Evolutionary conservation across 805 yeast genomes (phyloP).

Genomic region (Monosporozyma unispora): DNA sequence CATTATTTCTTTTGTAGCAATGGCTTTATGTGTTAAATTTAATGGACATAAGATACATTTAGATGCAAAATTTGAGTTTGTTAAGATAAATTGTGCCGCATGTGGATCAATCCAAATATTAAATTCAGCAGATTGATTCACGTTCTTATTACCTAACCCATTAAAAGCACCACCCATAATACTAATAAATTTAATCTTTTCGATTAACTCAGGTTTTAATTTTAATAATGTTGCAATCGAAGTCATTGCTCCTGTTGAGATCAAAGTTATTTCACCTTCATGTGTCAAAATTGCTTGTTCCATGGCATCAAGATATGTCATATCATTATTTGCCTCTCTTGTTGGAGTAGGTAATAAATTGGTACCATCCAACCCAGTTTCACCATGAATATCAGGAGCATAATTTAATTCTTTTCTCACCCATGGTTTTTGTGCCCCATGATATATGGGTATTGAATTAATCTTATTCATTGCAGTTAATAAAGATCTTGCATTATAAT

Average conservation of each 20-base stretch:
- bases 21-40: slow-evolving; percentile 60
- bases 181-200: slow-evolving; percentile 43
- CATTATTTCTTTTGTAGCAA: slow-evolving; percentile 35
- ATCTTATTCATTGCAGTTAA: slow-evolving; percentile 47
- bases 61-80: slow-evolving; percentile 37
- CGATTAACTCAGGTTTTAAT: slow-evolving; percentile 44
- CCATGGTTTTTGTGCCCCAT: slow-evolving; percentile 57
- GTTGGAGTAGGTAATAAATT: slow-evolving; percentile 38
- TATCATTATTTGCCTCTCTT: slow-evolving; percentile 18
- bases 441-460: slow-evolving; percentile 48
- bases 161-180: slow-evolving; percentile 67
- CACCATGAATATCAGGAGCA: slow-evolving; percentile 66
- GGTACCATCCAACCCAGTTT: slow-evolving; percentile 71
- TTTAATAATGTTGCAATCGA: slow-evolving; percentile 51
- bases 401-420: slow-evolving; percentile 33
- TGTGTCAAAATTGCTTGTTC: slow-evolving; percentile 36
- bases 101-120: slow-evolving; percentile 68
- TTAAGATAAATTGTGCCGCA: slow-evolving; percentile 55
- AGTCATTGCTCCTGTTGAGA: slow-evolving; percentile 74
- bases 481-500: slow-evolving; percentile 58
- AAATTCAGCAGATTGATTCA: slow-evolving; percentile 56
- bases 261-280: slow-evolving; percentile 45
- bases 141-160: slow-evolving; percentile 39
- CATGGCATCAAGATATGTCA: slow-evolving; percentile 34
- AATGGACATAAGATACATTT: slow-evolving; percentile 54